Base-by-base conservation (phyloP, 768 basidiomycete species). In the Tricholoma flavovirens region DNA sequence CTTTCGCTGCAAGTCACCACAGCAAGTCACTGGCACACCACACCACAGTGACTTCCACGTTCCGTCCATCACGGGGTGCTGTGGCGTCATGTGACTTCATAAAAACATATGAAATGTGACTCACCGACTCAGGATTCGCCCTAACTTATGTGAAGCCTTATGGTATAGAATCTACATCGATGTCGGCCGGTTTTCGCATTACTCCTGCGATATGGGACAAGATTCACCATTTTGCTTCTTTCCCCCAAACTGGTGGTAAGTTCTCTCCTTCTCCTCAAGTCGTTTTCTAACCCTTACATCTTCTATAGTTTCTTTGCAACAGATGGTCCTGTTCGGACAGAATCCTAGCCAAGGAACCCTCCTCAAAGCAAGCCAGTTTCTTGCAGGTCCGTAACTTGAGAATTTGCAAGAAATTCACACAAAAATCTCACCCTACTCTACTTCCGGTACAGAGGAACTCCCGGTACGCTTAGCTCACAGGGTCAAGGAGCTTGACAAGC, bases 281-380 rank as follows among this genome's bases (percentile, higher is more conserved):
- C 22, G 43, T 15, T 36, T 38, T 21, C 17, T 32, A 5, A 38
- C 11, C 43, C 30, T 33, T 38, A 8, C 2, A 3, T 19, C 14
- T 33, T 11, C 64, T 15, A 15, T 15, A 91, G 95, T 98, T 3
- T 97, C 94, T 0, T 78, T 98, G 17, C 90, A 97, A 71, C 96
- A 98, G 73, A 98, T 99, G 95, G 93, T 97, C 50, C 81, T 90
- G 53, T 98, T 99, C 66, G 96, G 96, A 0, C 93, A 97, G 75
- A 90, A 98, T 66, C 95, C 96, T 0, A 88, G 84, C 54, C 92
- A 96, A 68, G 96, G 96, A 0, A 99, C 96, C 0, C 78, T 99
- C 10, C 73, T 98, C n/a, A 88, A 87, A 66, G 97, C 91, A 0
- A 87, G 87, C 62, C 91, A 94, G 67, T 96, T 96, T 69, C 80